phyloP scores from a whole-genome alignment of 164 flowering plant species.

The grape (Vitis vinifera) region ASM3070453v1 NC_081808.1:2016501-2017000 shows the following conservation, averaged over 20 bases:
- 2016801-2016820: conserved; percentile 56
- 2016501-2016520: conserved; percentile 42
- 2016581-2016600: conserved; percentile 55
- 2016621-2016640: conserved; percentile 37
- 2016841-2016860: conserved; percentile 49
- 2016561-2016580: conserved; percentile 54
- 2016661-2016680: conserved; percentile 35
- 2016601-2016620: conserved; percentile 59
- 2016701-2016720: neutral
- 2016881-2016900: conserved; percentile 58
- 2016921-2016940: conserved; percentile 22
- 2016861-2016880: conserved; percentile 64
- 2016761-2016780: conserved; percentile 41
- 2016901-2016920: conserved; percentile 60
- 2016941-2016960: neutral
- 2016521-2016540: conserved; percentile 52
- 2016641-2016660: conserved; percentile 32
- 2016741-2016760: conserved; percentile 14
- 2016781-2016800: conserved; percentile 46
- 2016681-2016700: too few relatives aligned
- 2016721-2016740: neutral
- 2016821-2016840: conserved; percentile 57
- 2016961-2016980: neutral
- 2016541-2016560: conserved; percentile 60
- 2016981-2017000: neutral